A percentile compares a stretch with the other conserved stretches of the same genome.
Conservation (phyloP, 768 basidiomycete species). For the Pleurotus salmoneostramineus region DNA sequence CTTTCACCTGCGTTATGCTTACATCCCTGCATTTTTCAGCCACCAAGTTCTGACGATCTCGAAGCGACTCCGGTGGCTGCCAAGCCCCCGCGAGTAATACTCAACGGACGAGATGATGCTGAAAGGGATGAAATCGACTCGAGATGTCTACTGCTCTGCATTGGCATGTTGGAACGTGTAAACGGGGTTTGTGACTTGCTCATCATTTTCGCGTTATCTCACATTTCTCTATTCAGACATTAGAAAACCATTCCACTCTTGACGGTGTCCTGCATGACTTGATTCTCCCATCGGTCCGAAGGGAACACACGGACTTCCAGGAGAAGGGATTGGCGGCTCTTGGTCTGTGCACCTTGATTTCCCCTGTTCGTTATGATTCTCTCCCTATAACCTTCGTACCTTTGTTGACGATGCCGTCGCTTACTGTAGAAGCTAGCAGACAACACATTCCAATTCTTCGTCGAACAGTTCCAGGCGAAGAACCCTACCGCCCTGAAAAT, state of each 20-base stretch:
- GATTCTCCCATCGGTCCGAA: slow-evolving; percentile 81
- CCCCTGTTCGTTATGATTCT: slow-evolving; percentile 36
- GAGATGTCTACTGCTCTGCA: slow-evolving; percentile 72
- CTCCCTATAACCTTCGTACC: neutral
- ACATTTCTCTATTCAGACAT: slow-evolving; percentile 33
- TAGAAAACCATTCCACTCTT: slow-evolving; percentile 69
- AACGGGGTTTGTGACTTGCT: slow-evolving; percentile 56
- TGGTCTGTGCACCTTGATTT: slow-evolving; percentile 75
- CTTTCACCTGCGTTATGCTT: neutral
- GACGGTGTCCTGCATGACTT: slow-evolving; percentile 73
- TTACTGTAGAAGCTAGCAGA: slow-evolving; percentile 16
- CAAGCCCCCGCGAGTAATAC: slow-evolving; percentile 16
- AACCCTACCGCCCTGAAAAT: slow-evolving; percentile 51
- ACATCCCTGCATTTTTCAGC: neutral
- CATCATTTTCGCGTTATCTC: neutral
- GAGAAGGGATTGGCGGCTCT: slow-evolving; percentile 67
- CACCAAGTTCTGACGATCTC: slow-evolving; percentile 16
- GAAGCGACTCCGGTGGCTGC: slow-evolving; percentile 23
- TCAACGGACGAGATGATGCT: slow-evolving; percentile 40
- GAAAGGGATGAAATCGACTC: slow-evolving; percentile 64
- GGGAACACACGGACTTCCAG: slow-evolving; percentile 63
- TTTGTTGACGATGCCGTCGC: neutral
- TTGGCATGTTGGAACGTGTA: slow-evolving; percentile 83
- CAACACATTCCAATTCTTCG: slow-evolving; percentile 58
- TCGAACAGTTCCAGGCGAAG: slow-evolving; percentile 55